Percentiles rank a stretch among this genome's conserved stretches.
Evolutionary conservation across 2,329 filamentous ascomycete genomes (phyloP).

Genomic region (Colletotrichum lindemuthianum): DNA sequence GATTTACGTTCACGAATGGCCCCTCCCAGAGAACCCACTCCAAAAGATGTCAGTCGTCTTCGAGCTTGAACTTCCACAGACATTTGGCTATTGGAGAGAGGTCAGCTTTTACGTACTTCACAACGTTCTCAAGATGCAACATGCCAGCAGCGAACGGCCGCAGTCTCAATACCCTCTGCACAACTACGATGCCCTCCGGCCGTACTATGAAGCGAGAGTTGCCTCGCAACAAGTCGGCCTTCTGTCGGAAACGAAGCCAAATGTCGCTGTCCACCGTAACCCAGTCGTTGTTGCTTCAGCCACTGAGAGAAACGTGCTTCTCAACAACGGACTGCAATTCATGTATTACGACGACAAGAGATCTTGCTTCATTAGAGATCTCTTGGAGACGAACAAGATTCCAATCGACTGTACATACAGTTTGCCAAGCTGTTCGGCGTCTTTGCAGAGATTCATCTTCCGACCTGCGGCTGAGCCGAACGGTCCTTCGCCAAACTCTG

Average conservation of each 20-base stretch:
- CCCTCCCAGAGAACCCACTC: conserved; percentile 50
- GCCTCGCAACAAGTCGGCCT: conserved; percentile 38
- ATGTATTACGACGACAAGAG: conserved; percentile 47
- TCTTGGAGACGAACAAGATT: conserved; percentile 39
- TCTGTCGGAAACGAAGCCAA: conserved; percentile 49
- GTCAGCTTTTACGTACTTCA: conserved; percentile 52
- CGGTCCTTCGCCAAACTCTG: conserved; percentile 56
- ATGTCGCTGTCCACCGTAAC: conserved; percentile 47
- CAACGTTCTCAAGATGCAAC: conserved; percentile 46
- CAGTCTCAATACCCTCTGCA: background rate
- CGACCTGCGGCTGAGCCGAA: conserved; percentile 41
- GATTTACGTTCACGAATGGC: conserved; percentile 66
- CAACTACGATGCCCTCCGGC: background rate
- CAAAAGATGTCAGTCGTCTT: conserved; percentile 60
- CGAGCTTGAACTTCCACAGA: conserved; percentile 56
- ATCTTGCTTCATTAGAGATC: conserved; percentile 27
- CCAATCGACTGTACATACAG: conserved; percentile 51
- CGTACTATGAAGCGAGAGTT: background rate
- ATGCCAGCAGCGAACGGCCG: background rate
- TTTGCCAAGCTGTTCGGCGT: conserved; percentile 43
- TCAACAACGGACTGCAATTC: conserved; percentile 57
- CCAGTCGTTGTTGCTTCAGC: conserved; percentile 40
- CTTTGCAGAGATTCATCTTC: conserved; percentile 52
- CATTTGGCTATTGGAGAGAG: conserved; percentile 61
- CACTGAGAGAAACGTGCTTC: conserved; percentile 50